Base-by-base conservation (phyloP, 495 filamentous ascomycete genomes). In the Parathielavia hyrcaniae region DNA sequence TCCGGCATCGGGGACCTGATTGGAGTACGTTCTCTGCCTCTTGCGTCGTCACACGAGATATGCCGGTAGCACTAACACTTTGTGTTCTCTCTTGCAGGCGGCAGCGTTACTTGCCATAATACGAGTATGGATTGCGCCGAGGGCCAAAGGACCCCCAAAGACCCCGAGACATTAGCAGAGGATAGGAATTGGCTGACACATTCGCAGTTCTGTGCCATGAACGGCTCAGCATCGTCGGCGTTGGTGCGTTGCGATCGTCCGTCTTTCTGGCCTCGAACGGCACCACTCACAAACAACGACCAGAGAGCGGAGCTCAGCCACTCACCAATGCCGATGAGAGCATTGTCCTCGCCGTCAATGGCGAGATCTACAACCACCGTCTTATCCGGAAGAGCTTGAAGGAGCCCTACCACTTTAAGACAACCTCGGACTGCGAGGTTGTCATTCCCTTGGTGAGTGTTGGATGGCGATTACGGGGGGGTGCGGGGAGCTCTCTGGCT, bases 321-420 rank as follows among this genome's bases (percentile, higher is more conserved):
- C 81, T 98, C 47, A 85, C 93, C 73, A 97, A 88, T 79, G 84
- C 90, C 53, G 91, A 96, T 68, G 86, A 83, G 54, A 86, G 81
- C 60, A 84, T 98, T 61, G 85, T 90, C 57, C 82, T 98, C 50
- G 93, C 93, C 58, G 93, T 97, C 84, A 98, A 98, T 75, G 93
- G 93, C 74, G 93, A 98, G 74, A 98, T 98, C 72, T 98, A 98
- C 81, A 98, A 98, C 83, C 93, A 98, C 76, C 85, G 91, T 61
- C 82, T 96, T 63, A 77, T 98, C 63, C 85, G 93, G 61, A 97
- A 96, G 75, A 77, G 75, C 59, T 73, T 97, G 67, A 88, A 88
- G 73, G 76, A 74, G 22, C 82, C 86, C 23, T 92, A 95, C 72
- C 83, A 87, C 73, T 98, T 96, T 82, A 95, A 95, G 83, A 98